Conservation (phyloP, 2,329 filamentous ascomycete genomes). For the Colletotrichum theobromicola region DNA sequence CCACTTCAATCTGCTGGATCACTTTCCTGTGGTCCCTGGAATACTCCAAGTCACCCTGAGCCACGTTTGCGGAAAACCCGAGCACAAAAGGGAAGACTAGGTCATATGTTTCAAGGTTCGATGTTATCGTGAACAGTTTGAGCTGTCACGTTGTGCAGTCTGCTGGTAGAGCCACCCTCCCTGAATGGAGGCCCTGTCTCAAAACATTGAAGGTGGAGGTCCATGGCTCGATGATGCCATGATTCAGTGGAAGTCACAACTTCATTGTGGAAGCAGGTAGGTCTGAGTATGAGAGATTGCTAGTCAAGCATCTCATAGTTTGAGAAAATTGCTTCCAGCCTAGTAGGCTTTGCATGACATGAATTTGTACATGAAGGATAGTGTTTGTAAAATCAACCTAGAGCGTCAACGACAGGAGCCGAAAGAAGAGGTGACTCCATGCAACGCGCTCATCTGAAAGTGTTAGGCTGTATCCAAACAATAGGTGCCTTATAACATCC, state of each 20-base stretch:
- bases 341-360: not conserved
- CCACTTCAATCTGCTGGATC: not conserved
- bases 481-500: not conserved
- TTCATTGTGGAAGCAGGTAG: not conserved
- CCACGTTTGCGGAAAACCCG: not conserved
- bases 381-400: not conserved
- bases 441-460: not conserved
- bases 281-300: not conserved
- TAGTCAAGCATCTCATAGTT: not conserved
- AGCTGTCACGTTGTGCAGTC: not conserved
- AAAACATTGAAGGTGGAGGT: not conserved
- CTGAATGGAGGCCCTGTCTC: not conserved
- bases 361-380: not conserved
- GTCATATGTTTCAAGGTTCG: not conserved
- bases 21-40: not conserved
- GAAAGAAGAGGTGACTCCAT: not conserved
- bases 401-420: not conserved
- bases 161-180: not conserved
- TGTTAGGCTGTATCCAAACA: not conserved
- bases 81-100: not conserved
- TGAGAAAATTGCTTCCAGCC: not conserved
- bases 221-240: not conserved
- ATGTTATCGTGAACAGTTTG: not conserved
- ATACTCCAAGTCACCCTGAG: not conserved
- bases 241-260: not conserved